These are phyloP conservation scores for Waltergamsia citrina DNA, from an alignment of 2,329 filamentous ascomycete species.

Conservation along the genomic window DNA sequence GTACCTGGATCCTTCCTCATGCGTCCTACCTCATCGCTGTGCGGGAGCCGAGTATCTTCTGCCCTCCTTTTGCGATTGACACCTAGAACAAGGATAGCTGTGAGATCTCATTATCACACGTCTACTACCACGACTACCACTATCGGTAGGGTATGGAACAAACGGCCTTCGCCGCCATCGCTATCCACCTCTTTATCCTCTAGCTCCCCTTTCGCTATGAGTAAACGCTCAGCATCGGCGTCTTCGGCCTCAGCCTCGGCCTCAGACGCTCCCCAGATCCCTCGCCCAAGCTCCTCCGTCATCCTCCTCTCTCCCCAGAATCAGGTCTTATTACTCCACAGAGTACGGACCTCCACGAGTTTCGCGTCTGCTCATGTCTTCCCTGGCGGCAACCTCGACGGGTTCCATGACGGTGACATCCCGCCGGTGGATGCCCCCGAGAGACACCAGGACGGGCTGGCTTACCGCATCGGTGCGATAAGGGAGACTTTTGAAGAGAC, in stretches of 20 bases:
- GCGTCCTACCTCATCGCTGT: too few species aligned
- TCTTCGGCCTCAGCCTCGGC: neutral
- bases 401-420: slow-evolving; percentile 61
- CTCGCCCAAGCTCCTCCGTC: slow-evolving; percentile 65
- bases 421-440: slow-evolving; percentile 33
- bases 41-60: too few species aligned
- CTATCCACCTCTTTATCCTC: too few species aligned
- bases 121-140: too few species aligned
- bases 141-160: too few species aligned
- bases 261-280: slow-evolving; percentile 12
- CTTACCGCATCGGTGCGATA: slow-evolving; percentile 76
- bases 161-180: too few species aligned
- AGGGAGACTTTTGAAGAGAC: slow-evolving; percentile 94
- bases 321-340: slow-evolving; percentile 78
- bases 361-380: slow-evolving; percentile 95
- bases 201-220: neutral
- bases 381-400: slow-evolving; percentile 76
- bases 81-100: too few species aligned
- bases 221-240: neutral
- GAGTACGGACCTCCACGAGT: slow-evolving; percentile 71
- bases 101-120: too few species aligned
- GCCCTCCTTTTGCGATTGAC: too few species aligned
- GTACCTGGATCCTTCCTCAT: too few species aligned
- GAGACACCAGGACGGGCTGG: slow-evolving; percentile 60
- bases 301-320: slow-evolving; percentile 79